These are phyloP conservation scores for Chytriomyces confervae DNA, from an alignment of 192 early-diverging fungal species.

Conservation along the genomic window DNA sequence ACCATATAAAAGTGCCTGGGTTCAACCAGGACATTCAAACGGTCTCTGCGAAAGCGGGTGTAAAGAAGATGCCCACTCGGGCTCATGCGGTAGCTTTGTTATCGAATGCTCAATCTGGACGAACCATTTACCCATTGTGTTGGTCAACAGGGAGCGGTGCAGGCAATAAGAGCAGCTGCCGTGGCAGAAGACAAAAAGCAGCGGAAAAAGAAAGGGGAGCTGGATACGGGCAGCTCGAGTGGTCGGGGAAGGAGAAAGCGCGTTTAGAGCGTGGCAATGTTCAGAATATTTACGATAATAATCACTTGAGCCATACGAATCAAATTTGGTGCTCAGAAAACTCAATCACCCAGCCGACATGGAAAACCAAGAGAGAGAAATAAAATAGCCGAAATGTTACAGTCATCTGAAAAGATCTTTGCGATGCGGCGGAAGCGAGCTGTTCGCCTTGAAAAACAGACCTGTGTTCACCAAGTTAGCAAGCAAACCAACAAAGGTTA, in stretches of 20 bases:
- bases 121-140: neutral
- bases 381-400: conserved; percentile 6
- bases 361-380: neutral
- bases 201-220: neutral
- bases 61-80: conserved; percentile 5
- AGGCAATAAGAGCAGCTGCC: conserved; percentile 4
- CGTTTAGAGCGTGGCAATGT: neutral
- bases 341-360: no score
- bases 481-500: neutral
- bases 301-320: no score
- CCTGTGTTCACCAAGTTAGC: conserved; percentile 8
- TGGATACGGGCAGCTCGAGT: neutral
- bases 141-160: neutral
- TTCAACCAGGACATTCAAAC: conserved; percentile 34
- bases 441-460: conserved; percentile 12
- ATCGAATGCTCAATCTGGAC: neutral
- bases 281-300: neutral
- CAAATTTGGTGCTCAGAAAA: no score
- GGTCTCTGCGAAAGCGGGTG: neutral
- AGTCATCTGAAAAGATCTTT: conserved; percentile 28
- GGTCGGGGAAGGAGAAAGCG: neutral
- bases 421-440: conserved; percentile 20
- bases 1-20: conserved; percentile 42
- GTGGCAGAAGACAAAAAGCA: conserved; percentile 7
- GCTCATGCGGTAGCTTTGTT: conserved; percentile 1